Evolutionary conservation across 2,329 filamentous ascomycete genomes (phyloP).

Genomic region (Hypomyces rosellus): DNA sequence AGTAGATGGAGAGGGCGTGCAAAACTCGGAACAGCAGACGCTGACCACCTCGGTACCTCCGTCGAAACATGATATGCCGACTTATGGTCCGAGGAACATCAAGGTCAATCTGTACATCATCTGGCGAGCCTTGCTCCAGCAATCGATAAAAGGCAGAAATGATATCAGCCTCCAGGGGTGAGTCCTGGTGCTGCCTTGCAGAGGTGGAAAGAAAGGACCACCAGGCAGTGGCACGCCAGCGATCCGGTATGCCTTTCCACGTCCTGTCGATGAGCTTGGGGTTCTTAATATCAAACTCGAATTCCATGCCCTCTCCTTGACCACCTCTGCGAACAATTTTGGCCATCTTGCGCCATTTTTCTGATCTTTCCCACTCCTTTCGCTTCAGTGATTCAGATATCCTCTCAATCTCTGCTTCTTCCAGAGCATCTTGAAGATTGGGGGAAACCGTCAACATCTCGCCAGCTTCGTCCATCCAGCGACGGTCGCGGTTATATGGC

Average conservation of each 20-base stretch:
- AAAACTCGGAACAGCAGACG: slow-evolving; percentile 86
- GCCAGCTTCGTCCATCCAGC: slow-evolving; percentile 59
- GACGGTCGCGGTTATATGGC: slow-evolving; percentile 54
- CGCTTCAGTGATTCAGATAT: slow-evolving; percentile 51
- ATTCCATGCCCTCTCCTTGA: slow-evolving; percentile 55
- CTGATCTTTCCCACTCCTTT: slow-evolving; percentile 56
- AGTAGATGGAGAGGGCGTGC: slow-evolving; percentile 86
- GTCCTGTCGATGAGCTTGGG: slow-evolving; percentile 85
- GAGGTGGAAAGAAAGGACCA: slow-evolving; percentile 82
- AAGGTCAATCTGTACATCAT: slow-evolving; percentile 95
- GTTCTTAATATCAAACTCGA: slow-evolving; percentile 75
- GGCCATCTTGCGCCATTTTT: slow-evolving; percentile 65
- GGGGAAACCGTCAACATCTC: slow-evolving; percentile 58
- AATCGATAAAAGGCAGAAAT: slow-evolving; percentile 66
- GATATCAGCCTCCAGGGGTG: slow-evolving; percentile 63
- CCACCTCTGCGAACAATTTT: slow-evolving; percentile 46
- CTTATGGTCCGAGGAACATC: slow-evolving; percentile 94
- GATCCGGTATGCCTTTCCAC: slow-evolving; percentile 97
- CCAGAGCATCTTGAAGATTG: slow-evolving; percentile 48
- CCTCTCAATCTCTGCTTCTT: slow-evolving; percentile 48
- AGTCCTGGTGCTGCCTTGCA: slow-evolving; percentile 56
- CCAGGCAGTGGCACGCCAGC: slow-evolving; percentile 91
- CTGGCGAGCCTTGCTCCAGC: slow-evolving; percentile 68
- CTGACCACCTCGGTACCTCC: slow-evolving; percentile 86
- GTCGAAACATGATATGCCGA: slow-evolving; percentile 94